Conservation (phyloP, 106 monocot species). For the Dendrobium chrysotoxum region DNA sequence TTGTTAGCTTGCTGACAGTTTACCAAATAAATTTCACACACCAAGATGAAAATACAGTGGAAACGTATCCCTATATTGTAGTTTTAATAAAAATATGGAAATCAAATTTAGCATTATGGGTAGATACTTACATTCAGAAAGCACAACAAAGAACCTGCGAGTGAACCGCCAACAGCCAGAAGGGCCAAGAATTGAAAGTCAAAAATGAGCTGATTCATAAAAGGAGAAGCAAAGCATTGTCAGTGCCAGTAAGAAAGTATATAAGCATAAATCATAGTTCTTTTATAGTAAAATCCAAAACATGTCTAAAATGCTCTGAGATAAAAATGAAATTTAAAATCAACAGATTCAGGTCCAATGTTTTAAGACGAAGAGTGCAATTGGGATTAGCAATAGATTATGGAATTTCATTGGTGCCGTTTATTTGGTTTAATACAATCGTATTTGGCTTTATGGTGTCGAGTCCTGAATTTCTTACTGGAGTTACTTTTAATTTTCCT, state of each 20-base stretch:
- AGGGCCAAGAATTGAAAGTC: slow-evolving; percentile 96
- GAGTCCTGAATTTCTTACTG: not conserved
- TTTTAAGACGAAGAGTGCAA: not conserved
- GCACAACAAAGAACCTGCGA: slow-evolving; percentile 88
- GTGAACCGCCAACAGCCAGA: slow-evolving; percentile 88
- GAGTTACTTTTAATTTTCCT: not conserved
- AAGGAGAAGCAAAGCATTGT: not conserved
- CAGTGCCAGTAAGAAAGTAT: not conserved
- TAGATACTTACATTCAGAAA: slow-evolving; percentile 73
- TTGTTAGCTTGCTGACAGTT: too few species aligned
- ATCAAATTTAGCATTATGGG: not conserved
- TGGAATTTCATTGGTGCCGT: too few species aligned
- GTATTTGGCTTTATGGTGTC: not conserved
- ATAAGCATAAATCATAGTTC: not conserved
- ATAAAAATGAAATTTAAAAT: not conserved
- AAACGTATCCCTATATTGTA: not conserved
- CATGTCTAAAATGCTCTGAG: not conserved
- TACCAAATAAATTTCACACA: not conserved
- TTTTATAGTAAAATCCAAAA: not conserved
- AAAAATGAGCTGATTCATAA: slow-evolving; percentile 67
- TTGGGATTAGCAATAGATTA: not conserved
- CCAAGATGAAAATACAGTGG: not conserved
- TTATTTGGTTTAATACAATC: not conserved
- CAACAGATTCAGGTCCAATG: not conserved
- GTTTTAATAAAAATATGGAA: not conserved